Evolutionary conservation across 2,329 filamentous ascomycete species (phyloP).

Genomic region (Fusarium sp.): DNA sequence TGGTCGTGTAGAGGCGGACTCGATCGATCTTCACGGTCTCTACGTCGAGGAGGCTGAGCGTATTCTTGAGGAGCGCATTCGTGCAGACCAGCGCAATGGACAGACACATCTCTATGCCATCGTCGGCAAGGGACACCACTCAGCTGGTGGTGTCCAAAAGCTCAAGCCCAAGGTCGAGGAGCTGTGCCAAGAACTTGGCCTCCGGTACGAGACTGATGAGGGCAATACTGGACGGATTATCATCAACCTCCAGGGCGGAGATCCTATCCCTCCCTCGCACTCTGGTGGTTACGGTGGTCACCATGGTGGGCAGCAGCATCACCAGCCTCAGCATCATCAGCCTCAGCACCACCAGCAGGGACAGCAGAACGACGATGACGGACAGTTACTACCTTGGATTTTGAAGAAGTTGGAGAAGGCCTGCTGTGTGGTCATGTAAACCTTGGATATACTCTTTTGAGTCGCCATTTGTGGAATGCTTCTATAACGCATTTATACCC

Average conservation of each 20-base stretch:
- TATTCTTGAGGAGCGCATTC: constrained; percentile 86
- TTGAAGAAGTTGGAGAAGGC: constrained; percentile 71
- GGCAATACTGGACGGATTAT: constrained; percentile 90
- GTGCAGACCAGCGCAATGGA: constrained; percentile 75
- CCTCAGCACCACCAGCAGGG: constrained; percentile 57
- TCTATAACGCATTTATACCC: constrained; percentile 16
- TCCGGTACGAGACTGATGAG: constrained; percentile 88
- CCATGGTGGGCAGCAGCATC: constrained; percentile 53
- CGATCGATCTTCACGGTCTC: constrained; percentile 93
- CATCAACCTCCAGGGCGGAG: constrained; percentile 82
- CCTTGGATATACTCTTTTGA: constrained; percentile 9
- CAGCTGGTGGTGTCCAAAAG: constrained; percentile 82
- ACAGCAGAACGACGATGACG: constrained; percentile 61
- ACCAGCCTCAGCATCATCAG: constrained; percentile 56
- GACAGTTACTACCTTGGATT: constrained; percentile 67
- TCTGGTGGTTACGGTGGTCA: constrained; percentile 49
- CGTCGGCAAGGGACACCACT: constrained; percentile 95
- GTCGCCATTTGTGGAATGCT: not conserved
- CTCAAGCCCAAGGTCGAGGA: constrained; percentile 95
- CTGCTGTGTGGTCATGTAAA: constrained; percentile 80
- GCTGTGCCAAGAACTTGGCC: constrained; percentile 81
- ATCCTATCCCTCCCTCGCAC: constrained; percentile 61
- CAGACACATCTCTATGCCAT: constrained; percentile 92
- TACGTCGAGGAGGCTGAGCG: constrained; percentile 95
- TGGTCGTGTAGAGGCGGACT: constrained; percentile 78